Percentiles rank a stretch among this genome's conserved stretches.
Conservation (phyloP, 2,329 filamentous ascomycete genomes). For the Capronia epimyces region DNA sequence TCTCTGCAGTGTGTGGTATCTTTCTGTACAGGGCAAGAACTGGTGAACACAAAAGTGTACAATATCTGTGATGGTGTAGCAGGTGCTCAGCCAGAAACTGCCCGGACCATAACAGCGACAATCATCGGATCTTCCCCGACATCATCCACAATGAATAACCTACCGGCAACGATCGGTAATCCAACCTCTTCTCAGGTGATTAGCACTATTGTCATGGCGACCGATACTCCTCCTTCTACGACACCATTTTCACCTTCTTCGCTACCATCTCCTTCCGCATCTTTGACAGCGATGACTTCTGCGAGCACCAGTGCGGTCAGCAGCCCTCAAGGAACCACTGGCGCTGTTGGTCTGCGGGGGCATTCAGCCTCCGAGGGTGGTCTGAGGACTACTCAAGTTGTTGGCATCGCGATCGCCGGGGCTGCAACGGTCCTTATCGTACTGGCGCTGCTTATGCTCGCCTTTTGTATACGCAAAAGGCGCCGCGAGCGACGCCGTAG, state of each 20-base stretch:
- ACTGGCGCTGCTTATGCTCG: constrained; percentile 39
- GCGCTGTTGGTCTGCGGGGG: constrained; percentile 8
- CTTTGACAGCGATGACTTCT: constrained; percentile 21
- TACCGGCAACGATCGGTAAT: constrained; percentile 15
- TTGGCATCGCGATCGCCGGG: constrained; percentile 55
- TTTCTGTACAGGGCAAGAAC: constrained; percentile 48
- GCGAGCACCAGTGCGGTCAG: constrained; percentile 17
- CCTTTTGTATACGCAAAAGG: constrained; percentile 34
- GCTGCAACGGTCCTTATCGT: constrained; percentile 48
- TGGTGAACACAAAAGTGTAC: constrained; percentile 42
- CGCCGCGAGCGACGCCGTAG: constrained; percentile 29
- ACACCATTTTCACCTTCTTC: constrained; percentile 11
- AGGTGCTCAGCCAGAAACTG: constrained; percentile 53
- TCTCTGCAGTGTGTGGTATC: constrained; percentile 62
- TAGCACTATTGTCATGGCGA: constrained; percentile 24
- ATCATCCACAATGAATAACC: constrained; percentile 31
- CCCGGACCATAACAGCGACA: constrained; percentile 55
- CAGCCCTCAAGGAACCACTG: constrained; percentile 14
- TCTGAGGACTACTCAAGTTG: constrained; percentile 47
- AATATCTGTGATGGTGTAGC: constrained; percentile 53
- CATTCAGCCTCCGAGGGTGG: constrained; percentile 3
- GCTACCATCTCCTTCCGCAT: constrained; percentile 3
- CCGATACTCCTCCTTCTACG: constrained; percentile 11
- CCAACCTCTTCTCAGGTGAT: constrained; percentile 19
- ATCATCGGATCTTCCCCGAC: constrained; percentile 42